Conservation (phyloP, 148 eudicot species). For the Persicaria maculosa region DNA sequence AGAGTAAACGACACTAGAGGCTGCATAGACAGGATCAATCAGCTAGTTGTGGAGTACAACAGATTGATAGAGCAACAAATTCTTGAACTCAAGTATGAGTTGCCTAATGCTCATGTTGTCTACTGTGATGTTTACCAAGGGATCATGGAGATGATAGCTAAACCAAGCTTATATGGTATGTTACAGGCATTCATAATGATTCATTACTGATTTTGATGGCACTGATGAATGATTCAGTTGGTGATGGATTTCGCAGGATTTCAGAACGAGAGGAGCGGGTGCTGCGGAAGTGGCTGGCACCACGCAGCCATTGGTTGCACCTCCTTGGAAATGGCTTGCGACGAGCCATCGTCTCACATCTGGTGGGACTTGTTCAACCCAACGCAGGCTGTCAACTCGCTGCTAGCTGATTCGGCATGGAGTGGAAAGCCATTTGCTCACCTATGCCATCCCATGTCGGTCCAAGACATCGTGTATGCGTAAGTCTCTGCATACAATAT, state of each 20-base stretch:
- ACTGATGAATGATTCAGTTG: background rate
- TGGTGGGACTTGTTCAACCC: constrained; percentile 78
- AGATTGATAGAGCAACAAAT: constrained; percentile 33
- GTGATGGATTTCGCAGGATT: constrained; percentile 27
- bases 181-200: background rate
- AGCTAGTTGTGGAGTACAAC: constrained; percentile 37
- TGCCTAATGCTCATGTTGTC: constrained; percentile 34
- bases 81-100: constrained; percentile 30
- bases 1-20: constrained; percentile 19
- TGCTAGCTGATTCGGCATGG: constrained; percentile 58
- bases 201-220: background rate
- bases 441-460: constrained; percentile 41
- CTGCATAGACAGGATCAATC: constrained; percentile 46
- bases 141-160: constrained; percentile 37
- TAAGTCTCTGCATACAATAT: constrained; percentile 3
- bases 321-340: constrained; percentile 36
- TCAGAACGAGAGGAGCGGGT: constrained; percentile 35
- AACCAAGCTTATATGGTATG: constrained; percentile 38
- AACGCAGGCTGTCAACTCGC: constrained; percentile 33
- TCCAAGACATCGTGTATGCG: constrained; percentile 24
- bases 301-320: constrained; percentile 43
- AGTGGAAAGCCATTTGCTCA: constrained; percentile 33
- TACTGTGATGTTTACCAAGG: constrained; percentile 58
- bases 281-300: constrained; percentile 50
- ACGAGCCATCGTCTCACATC: constrained; percentile 22